Conservation (phyloP, 441 rosid species). For the Corymbia calophylla region DNA sequence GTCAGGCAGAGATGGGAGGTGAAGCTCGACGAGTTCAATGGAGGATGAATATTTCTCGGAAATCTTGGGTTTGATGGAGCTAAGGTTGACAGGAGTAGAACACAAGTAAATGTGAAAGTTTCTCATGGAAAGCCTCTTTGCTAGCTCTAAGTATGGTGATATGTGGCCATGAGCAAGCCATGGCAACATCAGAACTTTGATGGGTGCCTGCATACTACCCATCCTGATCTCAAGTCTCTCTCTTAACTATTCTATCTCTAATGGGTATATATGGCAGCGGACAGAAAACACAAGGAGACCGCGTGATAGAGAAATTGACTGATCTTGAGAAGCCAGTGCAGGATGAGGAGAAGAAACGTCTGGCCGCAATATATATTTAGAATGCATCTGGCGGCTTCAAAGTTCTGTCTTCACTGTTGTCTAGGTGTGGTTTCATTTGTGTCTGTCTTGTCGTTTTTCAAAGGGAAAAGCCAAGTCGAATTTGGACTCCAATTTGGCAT, state of each 20-base stretch:
- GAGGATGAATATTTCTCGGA: neutral
- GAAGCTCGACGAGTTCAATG: neutral
- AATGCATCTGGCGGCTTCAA: neutral
- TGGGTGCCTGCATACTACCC: neutral
- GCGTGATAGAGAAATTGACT: neutral
- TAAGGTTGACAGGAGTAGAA: neutral
- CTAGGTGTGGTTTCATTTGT: neutral
- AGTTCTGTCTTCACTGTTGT: neutral
- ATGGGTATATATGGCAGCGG: neutral
- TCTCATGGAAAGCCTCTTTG: neutral
- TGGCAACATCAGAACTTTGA: slow-evolving; percentile 3
- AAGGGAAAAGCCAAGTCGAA: neutral
- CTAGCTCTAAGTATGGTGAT: neutral
- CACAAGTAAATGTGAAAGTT: neutral
- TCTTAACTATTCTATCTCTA: neutral
- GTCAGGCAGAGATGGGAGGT: neutral
- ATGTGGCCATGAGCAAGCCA: slow-evolving; percentile 11
- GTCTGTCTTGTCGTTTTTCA: neutral
- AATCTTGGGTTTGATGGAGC: neutral
- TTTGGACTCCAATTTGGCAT: neutral
- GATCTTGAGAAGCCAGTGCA: neutral
- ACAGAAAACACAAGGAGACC: neutral
- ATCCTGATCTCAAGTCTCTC: neutral
- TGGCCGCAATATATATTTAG: neutral
- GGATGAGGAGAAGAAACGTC: neutral